Evolutionary conservation across 371 early-diverging fungal genomes (phyloP), one percentile per base, ranked within the genome.

Genomic region (Synchytrium microbalum): DNA sequence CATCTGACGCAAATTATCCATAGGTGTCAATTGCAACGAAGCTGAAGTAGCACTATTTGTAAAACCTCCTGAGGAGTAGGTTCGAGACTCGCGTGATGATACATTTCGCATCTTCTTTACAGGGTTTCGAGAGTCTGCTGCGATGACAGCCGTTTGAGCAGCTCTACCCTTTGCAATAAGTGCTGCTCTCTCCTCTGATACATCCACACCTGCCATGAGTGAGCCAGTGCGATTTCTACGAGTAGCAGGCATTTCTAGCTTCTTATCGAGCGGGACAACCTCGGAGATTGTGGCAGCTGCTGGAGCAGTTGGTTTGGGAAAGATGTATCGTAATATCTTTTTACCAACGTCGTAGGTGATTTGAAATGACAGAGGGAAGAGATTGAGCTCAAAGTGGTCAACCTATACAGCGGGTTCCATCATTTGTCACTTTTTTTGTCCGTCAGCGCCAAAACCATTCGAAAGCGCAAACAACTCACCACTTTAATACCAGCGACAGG

Each of bases 321-420:
- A 92, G 10, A 93, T 76, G 67, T 91, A 95, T 33, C 81, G 75
- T 32, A 85, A 81, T 38, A 92, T 71, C 25, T 83, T 74, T 61
- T 82, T 84, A 5, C 85, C 89, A 67, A 92, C 79, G 29, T 90
- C 91, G 59, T 88, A 87, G 2, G 90, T 90, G 38, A 91, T 78
- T 64, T 91, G 92, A 53, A 95, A 67, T 26, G 84, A 75, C 2
- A 93, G 68, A 0, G 95, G 93, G 32, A 78, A 79, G 64, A 95
- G 66, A 60, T 90, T 86, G 58, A 95, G 76, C 62, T 92, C 92
- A 60, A 93, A 79, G 55, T 91, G 90, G 61, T 92, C 92, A 25
- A 93, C 46, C 46, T 38, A 38, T 19, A 10, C 19, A 19, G 19
- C 84, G 13, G 62, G 92, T 93, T 2, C 93, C 93, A 28, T 87